Conservation (phyloP, 129 eudicot genomes). For the Arctium lappa region DNA sequence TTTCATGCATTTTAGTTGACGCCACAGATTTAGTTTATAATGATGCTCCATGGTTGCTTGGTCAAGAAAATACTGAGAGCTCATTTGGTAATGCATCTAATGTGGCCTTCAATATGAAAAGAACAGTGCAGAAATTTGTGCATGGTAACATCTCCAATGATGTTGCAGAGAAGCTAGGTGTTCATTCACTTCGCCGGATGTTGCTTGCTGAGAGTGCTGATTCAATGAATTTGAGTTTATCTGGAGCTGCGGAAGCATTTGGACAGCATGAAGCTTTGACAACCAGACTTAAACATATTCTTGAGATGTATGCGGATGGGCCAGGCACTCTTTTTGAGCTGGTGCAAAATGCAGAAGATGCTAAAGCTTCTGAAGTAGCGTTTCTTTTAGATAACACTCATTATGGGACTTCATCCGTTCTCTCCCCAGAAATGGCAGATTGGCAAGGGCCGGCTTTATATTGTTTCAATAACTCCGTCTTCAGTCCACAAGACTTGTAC, state of each 20-base stretch:
- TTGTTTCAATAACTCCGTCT: slow-evolving; percentile 90
- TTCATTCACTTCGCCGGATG: slow-evolving; percentile 82
- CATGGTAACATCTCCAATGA: slow-evolving; percentile 97
- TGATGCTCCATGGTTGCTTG: slow-evolving; percentile 99
- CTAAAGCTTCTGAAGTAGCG: slow-evolving; percentile 75
- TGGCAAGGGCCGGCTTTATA: slow-evolving; percentile 99
- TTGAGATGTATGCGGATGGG: slow-evolving; percentile 99
- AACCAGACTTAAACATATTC: slow-evolving; percentile 94
- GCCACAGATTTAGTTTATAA: slow-evolving; percentile 89
- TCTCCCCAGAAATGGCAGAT: slow-evolving; percentile 99
- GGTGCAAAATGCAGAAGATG: slow-evolving; percentile 99
- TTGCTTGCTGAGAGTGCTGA: slow-evolving; percentile 99
- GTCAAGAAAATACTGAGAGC: slow-evolving; percentile 53
- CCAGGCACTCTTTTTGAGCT: slow-evolving; percentile 91
- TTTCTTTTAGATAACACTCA: slow-evolving; percentile 87
- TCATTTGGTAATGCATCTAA: slow-evolving; percentile 41
- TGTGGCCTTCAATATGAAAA: slow-evolving; percentile 53
- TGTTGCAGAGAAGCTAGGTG: slow-evolving; percentile 98
- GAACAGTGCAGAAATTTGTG: slow-evolving; percentile 74
- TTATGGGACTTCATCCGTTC: slow-evolving; percentile 86
- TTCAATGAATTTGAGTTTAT: slow-evolving; percentile 92
- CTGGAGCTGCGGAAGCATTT: slow-evolving; percentile 99
- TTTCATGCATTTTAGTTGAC: slow-evolving; percentile 59
- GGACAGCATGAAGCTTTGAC: slow-evolving; percentile 99
- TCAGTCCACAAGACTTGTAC: slow-evolving; percentile 88